phyloP scores from a whole-genome alignment of 2,329 filamentous ascomycete species.

The Fusarium temperatum region DNA sequence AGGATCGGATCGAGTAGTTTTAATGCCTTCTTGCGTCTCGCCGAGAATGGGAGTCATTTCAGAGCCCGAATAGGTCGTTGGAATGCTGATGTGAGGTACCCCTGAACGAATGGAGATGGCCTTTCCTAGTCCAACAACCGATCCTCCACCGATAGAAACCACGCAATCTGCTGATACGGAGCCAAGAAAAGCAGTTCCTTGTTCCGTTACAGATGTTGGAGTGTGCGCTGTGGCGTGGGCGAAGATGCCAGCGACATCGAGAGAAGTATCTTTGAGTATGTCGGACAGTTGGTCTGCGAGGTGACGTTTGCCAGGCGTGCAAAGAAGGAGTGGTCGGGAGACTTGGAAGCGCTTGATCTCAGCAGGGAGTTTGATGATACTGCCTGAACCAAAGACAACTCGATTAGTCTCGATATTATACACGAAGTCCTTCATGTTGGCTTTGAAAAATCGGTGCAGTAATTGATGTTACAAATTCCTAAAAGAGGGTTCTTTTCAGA shows the following conservation, averaged over 20 bases:
- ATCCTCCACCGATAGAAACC: neutral
- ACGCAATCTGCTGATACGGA: neutral
- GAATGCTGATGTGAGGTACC: neutral
- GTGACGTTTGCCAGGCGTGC: neutral
- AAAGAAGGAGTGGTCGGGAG: neutral
- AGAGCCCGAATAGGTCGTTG: neutral
- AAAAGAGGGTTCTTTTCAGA: fast-evolving
- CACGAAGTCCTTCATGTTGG: neutral
- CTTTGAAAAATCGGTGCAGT: fast-evolving
- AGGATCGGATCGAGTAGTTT: neutral
- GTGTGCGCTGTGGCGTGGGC: neutral
- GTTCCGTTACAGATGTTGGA: neutral
- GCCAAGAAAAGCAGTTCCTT: neutral
- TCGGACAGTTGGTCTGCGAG: neutral
- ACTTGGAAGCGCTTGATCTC: neutral
- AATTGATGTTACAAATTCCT: fast-evolving
- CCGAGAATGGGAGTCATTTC: neutral
- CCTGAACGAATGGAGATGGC: neutral
- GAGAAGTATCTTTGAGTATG: neutral
- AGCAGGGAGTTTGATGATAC: neutral
- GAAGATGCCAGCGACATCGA: neutral
- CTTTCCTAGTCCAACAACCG: neutral
- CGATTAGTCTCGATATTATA: fast-evolving
- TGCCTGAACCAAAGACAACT: neutral
- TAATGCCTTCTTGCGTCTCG: neutral